Percentiles rank a stretch among this genome's conserved stretches.
Conservation (phyloP, 2,329 filamentous ascomycete species). For the Beauveria medogensis region DNA sequence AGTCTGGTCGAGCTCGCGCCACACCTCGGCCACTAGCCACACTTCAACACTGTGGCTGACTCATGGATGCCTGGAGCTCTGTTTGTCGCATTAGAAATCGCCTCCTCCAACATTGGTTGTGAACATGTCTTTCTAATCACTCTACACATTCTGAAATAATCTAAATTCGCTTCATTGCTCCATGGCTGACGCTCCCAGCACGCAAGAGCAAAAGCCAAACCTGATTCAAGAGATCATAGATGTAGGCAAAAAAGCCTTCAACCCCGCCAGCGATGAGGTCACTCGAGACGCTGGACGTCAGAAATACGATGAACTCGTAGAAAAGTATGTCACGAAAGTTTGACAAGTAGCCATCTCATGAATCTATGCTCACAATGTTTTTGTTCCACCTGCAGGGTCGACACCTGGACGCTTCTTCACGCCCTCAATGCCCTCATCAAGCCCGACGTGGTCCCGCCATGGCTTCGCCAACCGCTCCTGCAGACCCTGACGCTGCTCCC, state of each 20-base stretch:
- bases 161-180: neutral
- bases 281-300: conserved; percentile 26
- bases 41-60: neutral
- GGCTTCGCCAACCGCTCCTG: conserved; percentile 51
- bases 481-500: conserved; percentile 52
- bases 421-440: conserved; percentile 57
- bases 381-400: conserved; percentile 19
- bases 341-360: neutral
- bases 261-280: conserved; percentile 30
- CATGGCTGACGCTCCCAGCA: conserved; percentile 22
- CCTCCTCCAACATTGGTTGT: neutral
- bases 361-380: neutral
- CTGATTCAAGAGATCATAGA: conserved; percentile 28
- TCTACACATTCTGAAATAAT: neutral
- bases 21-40: neutral
- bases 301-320: conserved; percentile 40
- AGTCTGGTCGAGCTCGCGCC: neutral
- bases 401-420: conserved; percentile 47
- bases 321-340: conserved; percentile 30
- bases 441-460: conserved; percentile 48
- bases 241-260: conserved; percentile 40
- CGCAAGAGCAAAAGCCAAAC: conserved; percentile 19
- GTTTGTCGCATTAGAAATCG: neutral
- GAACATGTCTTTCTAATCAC: neutral
- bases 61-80: neutral